These are phyloP conservation scores for Osmanthus fragrans DNA, from an alignment of 257 asterid genomes.

Conservation along the genomic window DNA sequence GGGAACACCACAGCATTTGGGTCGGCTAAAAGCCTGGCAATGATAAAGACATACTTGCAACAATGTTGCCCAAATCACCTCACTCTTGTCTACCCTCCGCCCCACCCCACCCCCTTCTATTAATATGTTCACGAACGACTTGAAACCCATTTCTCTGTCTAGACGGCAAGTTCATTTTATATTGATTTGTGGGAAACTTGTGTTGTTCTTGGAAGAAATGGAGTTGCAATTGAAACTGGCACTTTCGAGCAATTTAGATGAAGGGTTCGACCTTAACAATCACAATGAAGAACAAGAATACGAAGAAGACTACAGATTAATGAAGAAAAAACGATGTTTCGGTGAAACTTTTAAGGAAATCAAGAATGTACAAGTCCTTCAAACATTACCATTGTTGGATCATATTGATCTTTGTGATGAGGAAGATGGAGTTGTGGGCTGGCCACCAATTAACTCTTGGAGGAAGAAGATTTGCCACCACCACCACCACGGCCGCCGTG, in stretches of 20 bases:
- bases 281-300: background rate
- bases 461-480: conserved; percentile 48
- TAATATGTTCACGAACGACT: background rate
- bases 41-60: conserved; percentile 47
- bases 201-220: conserved; percentile 28
- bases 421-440: conserved; percentile 42
- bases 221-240: conserved; percentile 60
- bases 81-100: background rate
- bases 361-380: conserved; percentile 22
- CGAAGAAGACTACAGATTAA: background rate
- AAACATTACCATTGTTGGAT: conserved; percentile 46
- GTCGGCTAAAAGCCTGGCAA: conserved; percentile 61
- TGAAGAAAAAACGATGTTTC: conserved; percentile 33
- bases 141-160: background rate
- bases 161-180: background rate
- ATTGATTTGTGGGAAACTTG: background rate
- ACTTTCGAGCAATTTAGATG: conserved; percentile 27
- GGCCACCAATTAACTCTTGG: conserved; percentile 66
- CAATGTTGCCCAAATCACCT: conserved; percentile 42
- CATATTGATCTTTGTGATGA: background rate
- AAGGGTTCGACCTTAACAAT: conserved; percentile 38
- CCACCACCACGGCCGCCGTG: conserved; percentile 28
- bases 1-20: conserved; percentile 47
- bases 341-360: conserved; percentile 26
- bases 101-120: background rate